Evolutionary conservation across 1,284 basidiomycete species (phyloP), one percentile per base, ranked within the genome.

Genomic region (Apiotrichum porosum): DNA sequence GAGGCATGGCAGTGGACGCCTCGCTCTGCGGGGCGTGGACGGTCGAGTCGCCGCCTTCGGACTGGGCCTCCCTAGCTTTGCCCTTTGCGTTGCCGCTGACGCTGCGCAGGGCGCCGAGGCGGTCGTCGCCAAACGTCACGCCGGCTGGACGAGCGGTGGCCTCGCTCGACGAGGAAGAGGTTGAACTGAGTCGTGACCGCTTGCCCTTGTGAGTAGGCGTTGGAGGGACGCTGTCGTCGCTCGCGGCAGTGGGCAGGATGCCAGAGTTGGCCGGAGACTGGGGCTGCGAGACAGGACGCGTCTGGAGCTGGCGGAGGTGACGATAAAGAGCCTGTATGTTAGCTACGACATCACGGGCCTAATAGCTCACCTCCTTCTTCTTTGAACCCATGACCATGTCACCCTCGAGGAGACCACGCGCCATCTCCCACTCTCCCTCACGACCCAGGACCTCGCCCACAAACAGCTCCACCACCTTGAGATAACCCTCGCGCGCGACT

Each of bases 351-450:
- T 17, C 14, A n/a, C 17, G 26, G 15, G 13, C 14, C 18, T 8
- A 32, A 31, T 10, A 32, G 21, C 64, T 51, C 46, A 68, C 68
- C 57, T 71, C 69, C 56, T 71, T 71, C 39, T 66, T 61, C 56
- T 68, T 69, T 6, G 62, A 62, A 15, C 58, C 52, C 61, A 71
- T 58, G 14, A 71, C 54, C 33, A 49, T 54, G 22, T 71, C 69
- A 22, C 67, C 65, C 35, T 69, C 68, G 39, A 71, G 49, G 19
- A 71, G 59, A 4, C 60, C 65, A 23, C 65, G 52, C 1, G 68
- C 69, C 69, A 71, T 71, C 51, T 69, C 69, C 58, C 58, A 71
- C 48, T 71, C 69, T 17, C 64, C 66, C 52, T 69, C 68, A 36
- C 63, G 55, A 10, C 51, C 57, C 36, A 71, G 49, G 0, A 71